phyloP scores from a whole-genome alignment of 202 grass and related monocot genomes.

The Saccharum hybrid region DNA sequence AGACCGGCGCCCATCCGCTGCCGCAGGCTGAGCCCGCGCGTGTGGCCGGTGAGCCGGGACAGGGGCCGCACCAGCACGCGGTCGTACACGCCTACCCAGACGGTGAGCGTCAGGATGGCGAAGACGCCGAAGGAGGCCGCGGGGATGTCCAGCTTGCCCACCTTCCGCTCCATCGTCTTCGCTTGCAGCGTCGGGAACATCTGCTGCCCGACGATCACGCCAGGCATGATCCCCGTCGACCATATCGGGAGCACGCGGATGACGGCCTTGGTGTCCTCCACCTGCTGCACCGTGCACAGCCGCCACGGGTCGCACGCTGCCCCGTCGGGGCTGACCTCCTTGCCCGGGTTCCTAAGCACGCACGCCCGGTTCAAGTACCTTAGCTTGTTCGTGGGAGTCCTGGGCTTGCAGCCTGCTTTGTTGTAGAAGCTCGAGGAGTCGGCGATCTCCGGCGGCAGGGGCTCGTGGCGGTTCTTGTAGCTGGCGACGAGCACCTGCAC shows the following conservation, averaged over 20 bases:
- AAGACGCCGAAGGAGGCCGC: slow-evolving; percentile 60
- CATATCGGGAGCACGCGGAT: no score
- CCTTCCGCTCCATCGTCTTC: slow-evolving; percentile 45
- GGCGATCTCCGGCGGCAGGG: slow-evolving; percentile 32
- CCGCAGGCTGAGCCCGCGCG: slow-evolving; percentile 58
- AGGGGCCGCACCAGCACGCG: slow-evolving; percentile 52
- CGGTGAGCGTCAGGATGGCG: slow-evolving; percentile 55
- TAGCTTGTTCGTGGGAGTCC: slow-evolving; percentile 45
- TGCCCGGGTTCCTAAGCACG: slow-evolving; percentile 41
- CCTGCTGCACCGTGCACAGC: slow-evolving; percentile 7
- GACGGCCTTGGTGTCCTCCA: no score
- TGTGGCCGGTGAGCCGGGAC: slow-evolving; percentile 53
- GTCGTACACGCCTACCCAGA: slow-evolving; percentile 75
- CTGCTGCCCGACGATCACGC: no score
- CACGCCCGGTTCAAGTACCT: slow-evolving; percentile 61
- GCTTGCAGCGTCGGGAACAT: no score
- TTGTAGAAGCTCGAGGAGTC: slow-evolving; percentile 44
- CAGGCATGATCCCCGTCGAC: no score
- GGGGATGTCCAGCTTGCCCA: slow-evolving; percentile 47
- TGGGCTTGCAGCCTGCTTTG: slow-evolving; percentile 31
- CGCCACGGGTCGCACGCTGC: slow-evolving; percentile 45
- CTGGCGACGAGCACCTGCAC: slow-evolving; percentile 59
- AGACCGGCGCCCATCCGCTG: slow-evolving; percentile 65
- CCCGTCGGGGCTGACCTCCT: slow-evolving; percentile 44
- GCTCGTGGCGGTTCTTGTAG: slow-evolving; percentile 46